phyloP scores from a whole-genome alignment of 2,329 filamentous ascomycete species.

The Calonectria pseudoreteaudii region DNA sequence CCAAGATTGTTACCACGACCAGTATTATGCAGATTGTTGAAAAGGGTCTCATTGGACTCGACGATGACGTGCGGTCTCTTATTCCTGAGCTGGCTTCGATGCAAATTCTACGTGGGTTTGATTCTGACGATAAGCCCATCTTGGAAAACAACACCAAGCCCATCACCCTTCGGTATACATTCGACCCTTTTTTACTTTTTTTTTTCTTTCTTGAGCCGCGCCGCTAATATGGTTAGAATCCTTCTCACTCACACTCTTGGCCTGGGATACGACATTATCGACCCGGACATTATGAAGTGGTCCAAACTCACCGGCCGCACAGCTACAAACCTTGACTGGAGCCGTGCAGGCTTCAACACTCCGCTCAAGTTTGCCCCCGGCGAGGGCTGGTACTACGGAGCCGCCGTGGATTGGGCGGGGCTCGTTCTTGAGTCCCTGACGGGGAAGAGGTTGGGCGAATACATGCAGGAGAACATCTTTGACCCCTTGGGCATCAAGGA shows the following conservation, averaged over 20 bases:
- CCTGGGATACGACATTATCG: slow-evolving; percentile 55
- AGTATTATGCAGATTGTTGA: slow-evolving; percentile 56
- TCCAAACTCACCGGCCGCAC: slow-evolving; percentile 48
- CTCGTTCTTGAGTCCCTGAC: slow-evolving; percentile 55
- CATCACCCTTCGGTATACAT: slow-evolving; percentile 52
- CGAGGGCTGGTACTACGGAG: slow-evolving; percentile 62
- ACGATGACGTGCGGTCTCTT: slow-evolving; percentile 50
- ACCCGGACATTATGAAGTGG: slow-evolving; percentile 56
- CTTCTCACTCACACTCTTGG: slow-evolving; percentile 65
- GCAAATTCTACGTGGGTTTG: slow-evolving; percentile 53
- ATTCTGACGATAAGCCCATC: slow-evolving; percentile 49
- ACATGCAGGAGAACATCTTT: slow-evolving; percentile 53
- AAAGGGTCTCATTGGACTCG: slow-evolving; percentile 47
- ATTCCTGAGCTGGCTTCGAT: slow-evolving; percentile 50
- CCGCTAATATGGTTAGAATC: slow-evolving; percentile 38
- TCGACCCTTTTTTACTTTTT: not conserved
- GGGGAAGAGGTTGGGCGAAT: slow-evolving; percentile 49
- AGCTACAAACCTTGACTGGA: slow-evolving; percentile 47
- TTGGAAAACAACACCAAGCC: slow-evolving; percentile 50
- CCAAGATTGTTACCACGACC: slow-evolving; percentile 55
- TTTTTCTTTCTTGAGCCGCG: not conserved
- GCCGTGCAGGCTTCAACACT: slow-evolving; percentile 52
- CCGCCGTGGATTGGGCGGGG: slow-evolving; percentile 60
- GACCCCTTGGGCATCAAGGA: slow-evolving; percentile 50
- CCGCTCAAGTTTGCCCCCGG: slow-evolving; percentile 60